Percentiles rank a stretch among this genome's conserved stretches.
Conservation (phyloP, 208 protist species). For the Wallacemonas collosoma region DNA sequence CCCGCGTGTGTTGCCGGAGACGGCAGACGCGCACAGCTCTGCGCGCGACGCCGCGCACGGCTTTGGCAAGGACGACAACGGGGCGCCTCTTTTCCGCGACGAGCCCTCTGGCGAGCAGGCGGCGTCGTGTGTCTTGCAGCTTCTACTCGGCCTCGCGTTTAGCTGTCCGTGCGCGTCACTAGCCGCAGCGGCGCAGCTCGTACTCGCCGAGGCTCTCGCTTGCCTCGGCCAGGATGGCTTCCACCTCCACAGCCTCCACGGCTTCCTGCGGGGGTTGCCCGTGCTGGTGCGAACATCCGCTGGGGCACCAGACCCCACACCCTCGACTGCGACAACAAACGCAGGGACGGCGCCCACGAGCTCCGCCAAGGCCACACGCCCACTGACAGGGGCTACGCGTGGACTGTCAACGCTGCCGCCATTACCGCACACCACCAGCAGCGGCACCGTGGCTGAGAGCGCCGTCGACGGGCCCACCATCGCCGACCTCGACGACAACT, state of each 20-base stretch:
- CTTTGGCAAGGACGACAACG: conserved; percentile 11
- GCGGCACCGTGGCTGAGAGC: not conserved
- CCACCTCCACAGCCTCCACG: conserved; percentile 15
- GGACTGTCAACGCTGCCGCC: conserved; percentile 1
- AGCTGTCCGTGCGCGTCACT: conserved; percentile 70
- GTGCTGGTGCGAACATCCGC: conserved; percentile 5
- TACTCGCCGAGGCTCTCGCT: conserved; percentile 42
- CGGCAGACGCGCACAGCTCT: not conserved
- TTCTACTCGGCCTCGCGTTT: conserved; percentile 60
- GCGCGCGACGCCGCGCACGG: not conserved
- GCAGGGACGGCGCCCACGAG: not conserved
- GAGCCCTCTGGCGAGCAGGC: conserved; percentile 29
- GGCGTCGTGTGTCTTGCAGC: conserved; percentile 44
- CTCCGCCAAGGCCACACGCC: not conserved
- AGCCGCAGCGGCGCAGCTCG: conserved; percentile 55
- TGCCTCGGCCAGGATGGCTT: not conserved
- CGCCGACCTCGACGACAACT: not conserved
- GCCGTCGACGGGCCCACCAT: not conserved
- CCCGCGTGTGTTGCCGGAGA: no score
- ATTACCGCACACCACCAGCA: conserved; percentile 1
- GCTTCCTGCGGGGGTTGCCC: conserved; percentile 13
- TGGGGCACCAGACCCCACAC: not conserved
- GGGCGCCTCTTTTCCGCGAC: conserved; percentile 7
- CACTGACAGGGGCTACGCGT: not conserved
- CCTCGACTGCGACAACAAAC: not conserved